Base-by-base conservation (phyloP, 2,329 filamentous ascomycete species). In the Epichloe gansuensis region DNA sequence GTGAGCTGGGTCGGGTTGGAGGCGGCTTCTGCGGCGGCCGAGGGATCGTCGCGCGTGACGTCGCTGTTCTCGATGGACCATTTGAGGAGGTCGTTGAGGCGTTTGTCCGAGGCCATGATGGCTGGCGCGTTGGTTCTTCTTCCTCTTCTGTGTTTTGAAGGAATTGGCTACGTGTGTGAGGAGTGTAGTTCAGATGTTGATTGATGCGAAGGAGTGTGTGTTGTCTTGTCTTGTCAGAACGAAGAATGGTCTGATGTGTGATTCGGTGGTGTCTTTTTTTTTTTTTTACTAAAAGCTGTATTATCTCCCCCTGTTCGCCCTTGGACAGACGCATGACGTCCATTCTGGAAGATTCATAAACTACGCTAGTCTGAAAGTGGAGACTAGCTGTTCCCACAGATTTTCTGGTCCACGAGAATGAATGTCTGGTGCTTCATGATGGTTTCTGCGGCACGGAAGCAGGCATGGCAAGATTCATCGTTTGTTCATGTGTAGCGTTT, bases 51-150 rank as follows among this genome's bases (percentile, higher is more conserved):
- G 38, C 53, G 63, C 34, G 63, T 60, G 28, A 59, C 57, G 49
- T 67, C 65, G 21, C 72, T 69, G 65, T 77, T 75, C 62, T 77
- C 71, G 61, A 79, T 75, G 61, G 83, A 77, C 88, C 88, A 93
- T 77, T 86, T 85, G 55, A 93, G 81, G 68, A 91, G 83, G 52
- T 82, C 77, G 72, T 88, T 90, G 65, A 91, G 76, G 59, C 77
- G 69, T 54, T 75, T 67, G 77, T 82, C 69, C 31, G 9, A 31
- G 21, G 23, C 44, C 50, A 46, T 52, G 34, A 43, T 23, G 37
- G n/a, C 6, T 34, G 13, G 25, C 3, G 31, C 3, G 31, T 11
- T 31, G 3, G 9, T 11, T 31, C 4, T 11, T 11, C 3, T 9
- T 31, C 9, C 31, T 31, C 31, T 31, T 31, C 41, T 31, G 28